Percentiles rank a stretch among this genome's conserved stretches.
Evolutionary conservation across 805 yeast species (phyloP).

Genomic region (Debaryomyces prosopidis): DNA sequence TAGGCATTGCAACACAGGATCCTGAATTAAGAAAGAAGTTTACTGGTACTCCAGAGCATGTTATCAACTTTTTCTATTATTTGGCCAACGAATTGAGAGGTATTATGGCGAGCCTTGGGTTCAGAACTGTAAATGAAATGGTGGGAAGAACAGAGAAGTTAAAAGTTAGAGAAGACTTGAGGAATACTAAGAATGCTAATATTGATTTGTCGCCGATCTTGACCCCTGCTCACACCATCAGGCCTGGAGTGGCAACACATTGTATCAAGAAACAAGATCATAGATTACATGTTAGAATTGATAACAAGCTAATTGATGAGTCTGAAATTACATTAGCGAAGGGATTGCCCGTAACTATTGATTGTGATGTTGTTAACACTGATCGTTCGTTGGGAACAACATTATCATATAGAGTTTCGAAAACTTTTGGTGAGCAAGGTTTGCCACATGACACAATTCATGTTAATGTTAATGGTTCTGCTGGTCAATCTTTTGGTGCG

Average conservation of each 20-base stretch:
- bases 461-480: slow-evolving; percentile 87
- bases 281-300: slow-evolving; percentile 87
- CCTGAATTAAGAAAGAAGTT: slow-evolving; percentile 90
- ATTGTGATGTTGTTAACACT: slow-evolving; percentile 90
- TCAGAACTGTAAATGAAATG: slow-evolving; percentile 96
- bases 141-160: slow-evolving; percentile 95
- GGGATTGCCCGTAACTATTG: slow-evolving; percentile 95
- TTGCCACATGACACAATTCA: slow-evolving; percentile 96
- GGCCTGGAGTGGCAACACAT: slow-evolving; percentile 96
- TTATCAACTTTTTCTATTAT: slow-evolving; percentile 95
- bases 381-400: slow-evolving; percentile 97
- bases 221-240: slow-evolving; percentile 93
- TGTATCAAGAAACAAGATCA: slow-evolving; percentile 94
- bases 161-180: slow-evolving; percentile 77
- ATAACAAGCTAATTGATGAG: slow-evolving; percentile 94
- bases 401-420: slow-evolving; percentile 88
- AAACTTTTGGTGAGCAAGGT: slow-evolving; percentile 89
- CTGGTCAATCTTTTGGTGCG: slow-evolving; percentile 99
- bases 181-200: slow-evolving; percentile 87
- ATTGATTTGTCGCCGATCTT: slow-evolving; percentile 89
- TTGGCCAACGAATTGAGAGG: slow-evolving; percentile 88
- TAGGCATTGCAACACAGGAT: slow-evolving; percentile 98
- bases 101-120: slow-evolving; percentile 94
- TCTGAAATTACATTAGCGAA: slow-evolving; percentile 92
- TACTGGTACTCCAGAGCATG: slow-evolving; percentile 97